Conservation (phyloP, 768 basidiomycete genomes). For the Suillus variegatus region DNA sequence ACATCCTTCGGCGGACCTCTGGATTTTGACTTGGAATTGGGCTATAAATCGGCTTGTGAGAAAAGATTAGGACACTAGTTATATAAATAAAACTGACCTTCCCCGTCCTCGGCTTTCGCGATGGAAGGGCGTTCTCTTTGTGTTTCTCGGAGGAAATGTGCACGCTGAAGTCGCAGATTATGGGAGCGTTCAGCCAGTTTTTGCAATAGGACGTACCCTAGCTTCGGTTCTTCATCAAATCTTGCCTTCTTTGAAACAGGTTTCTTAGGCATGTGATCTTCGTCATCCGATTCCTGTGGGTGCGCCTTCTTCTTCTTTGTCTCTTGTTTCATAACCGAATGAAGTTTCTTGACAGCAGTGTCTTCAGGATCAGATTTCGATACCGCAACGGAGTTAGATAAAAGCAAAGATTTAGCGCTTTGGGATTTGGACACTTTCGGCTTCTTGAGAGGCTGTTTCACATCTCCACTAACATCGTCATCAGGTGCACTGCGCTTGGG, state of each 20-base stretch:
- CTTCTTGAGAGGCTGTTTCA: slow-evolving; percentile 17
- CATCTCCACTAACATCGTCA: slow-evolving; percentile 3
- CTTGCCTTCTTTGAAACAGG: slow-evolving; percentile 6
- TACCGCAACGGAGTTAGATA: neutral
- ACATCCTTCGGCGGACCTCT: slow-evolving; percentile 43
- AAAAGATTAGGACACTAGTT: neutral
- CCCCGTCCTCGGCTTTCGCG: slow-evolving; percentile 6
- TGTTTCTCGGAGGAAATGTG: slow-evolving; percentile 27
- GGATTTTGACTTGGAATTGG: slow-evolving; percentile 14
- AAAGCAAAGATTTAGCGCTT: neutral
- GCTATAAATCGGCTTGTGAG: slow-evolving; percentile 2
- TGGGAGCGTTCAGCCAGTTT: neutral
- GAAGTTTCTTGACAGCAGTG: slow-evolving; percentile 6
- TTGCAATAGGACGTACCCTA: neutral
- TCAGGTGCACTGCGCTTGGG: neutral
- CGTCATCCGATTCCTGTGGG: slow-evolving; percentile 13
- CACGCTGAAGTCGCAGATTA: neutral
- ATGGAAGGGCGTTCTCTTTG: slow-evolving; percentile 35
- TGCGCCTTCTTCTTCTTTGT: slow-evolving; percentile 14
- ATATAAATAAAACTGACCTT: slow-evolving; percentile 2
- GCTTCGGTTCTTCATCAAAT: neutral
- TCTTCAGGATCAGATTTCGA: neutral
- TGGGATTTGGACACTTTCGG: slow-evolving; percentile 4
- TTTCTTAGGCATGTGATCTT: slow-evolving; percentile 27
- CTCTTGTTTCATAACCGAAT: slow-evolving; percentile 2